Evolutionary conservation across 2,329 filamentous ascomycete species (phyloP).

Genomic region (Epichloe elymi): DNA sequence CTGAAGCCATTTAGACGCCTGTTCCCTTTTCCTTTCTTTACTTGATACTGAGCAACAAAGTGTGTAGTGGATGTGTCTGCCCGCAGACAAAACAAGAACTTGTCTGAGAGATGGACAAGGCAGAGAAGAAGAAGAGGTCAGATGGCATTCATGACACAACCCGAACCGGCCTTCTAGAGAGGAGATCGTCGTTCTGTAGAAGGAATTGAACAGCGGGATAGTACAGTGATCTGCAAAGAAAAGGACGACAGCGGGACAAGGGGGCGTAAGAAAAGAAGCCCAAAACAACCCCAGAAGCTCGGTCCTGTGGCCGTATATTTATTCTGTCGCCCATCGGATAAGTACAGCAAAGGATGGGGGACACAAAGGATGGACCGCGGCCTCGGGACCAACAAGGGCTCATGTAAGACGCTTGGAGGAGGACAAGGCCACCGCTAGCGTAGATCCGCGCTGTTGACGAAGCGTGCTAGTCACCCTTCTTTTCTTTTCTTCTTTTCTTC

Average conservation of each 20-base stretch:
- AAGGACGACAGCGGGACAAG: background rate
- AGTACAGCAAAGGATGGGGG: background rate
- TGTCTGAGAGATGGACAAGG: background rate
- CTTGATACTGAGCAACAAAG: background rate
- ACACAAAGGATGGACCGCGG: background rate
- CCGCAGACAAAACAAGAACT: background rate
- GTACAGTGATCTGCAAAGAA: background rate
- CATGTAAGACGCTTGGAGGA: background rate
- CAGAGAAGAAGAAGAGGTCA: background rate
- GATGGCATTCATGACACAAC: background rate
- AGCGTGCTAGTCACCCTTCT: background rate
- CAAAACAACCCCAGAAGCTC: background rate
- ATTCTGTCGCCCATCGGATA: background rate
- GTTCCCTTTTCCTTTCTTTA: background rate
- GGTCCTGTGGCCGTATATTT: background rate
- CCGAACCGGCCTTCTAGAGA: background rate
- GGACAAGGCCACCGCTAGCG: background rate
- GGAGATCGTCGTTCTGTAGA: background rate
- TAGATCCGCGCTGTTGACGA: background rate
- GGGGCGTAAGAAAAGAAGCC: background rate
- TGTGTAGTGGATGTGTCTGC: background rate
- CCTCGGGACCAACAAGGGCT: background rate
- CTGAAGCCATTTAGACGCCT: slow-evolving; percentile 2
- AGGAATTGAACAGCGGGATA: background rate
- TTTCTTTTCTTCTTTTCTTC: background rate